Percentiles rank a stretch among this genome's conserved stretches.
Evolutionary conservation across 306 rosid genomes (phyloP).

Genomic region (barrel medic (Medicago truncatula)): MtrunA17r5.0-ANR NC_053045.1:54979001-54979500

Average conservation of each 20-base stretch:
- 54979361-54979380: slow-evolving; percentile 77
- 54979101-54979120: slow-evolving; percentile 58
- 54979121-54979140: slow-evolving; percentile 74
- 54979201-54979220: slow-evolving; percentile 82
- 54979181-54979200: slow-evolving; percentile 92
- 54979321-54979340: slow-evolving; percentile 77
- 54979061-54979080: slow-evolving; percentile 17
- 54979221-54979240: slow-evolving; percentile 52
- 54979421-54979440: neutral
- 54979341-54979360: slow-evolving; percentile 92
- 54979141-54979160: slow-evolving; percentile 90
- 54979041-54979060: neutral
- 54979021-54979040: slow-evolving; percentile 11
- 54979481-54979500: slow-evolving; percentile 74
- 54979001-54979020: neutral
- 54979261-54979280: neutral
- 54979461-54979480: slow-evolving; percentile 84
- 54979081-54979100: slow-evolving; percentile 22
- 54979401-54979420: neutral
- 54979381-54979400: slow-evolving; percentile 22
- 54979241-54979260: slow-evolving; percentile 6
- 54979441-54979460: neutral
- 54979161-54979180: slow-evolving; percentile 89
- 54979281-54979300: neutral
- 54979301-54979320: neutral